A percentile compares a stretch with the other conserved stretches of the same genome.
These are phyloP conservation scores for Cystobasidium sp. DNA, from an alignment of 1,284 basidiomycete species.

Conservation along the genomic window DNA sequence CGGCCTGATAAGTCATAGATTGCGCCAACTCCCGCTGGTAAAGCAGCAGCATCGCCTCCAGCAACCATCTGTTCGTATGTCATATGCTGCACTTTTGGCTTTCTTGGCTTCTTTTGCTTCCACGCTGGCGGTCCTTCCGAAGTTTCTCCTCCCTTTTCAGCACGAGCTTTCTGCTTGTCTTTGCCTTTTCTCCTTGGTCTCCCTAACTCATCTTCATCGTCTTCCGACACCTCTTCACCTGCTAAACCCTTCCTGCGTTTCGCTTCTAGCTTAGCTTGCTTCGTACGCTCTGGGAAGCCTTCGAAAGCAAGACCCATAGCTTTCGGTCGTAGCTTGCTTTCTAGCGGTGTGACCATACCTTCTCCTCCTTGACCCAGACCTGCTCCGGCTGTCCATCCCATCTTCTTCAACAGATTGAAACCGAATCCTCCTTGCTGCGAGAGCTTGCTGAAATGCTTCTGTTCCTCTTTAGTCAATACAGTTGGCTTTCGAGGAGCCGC, in stretches of 20 bases:
- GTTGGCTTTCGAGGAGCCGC: slow-evolving; percentile 55
- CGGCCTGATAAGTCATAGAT: slow-evolving; percentile 83
- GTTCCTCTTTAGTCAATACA: slow-evolving; percentile 68
- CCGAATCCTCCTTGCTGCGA: slow-evolving; percentile 68
- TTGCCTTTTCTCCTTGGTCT: slow-evolving; percentile 55
- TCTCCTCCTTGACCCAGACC: slow-evolving; percentile 79
- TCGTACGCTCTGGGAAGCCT: slow-evolving; percentile 85
- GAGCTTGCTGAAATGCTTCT: slow-evolving; percentile 77
- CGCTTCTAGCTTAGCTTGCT: slow-evolving; percentile 81
- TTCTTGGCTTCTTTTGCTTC: slow-evolving; percentile 66
- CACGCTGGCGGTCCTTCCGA: slow-evolving; percentile 63
- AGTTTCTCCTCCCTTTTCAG: slow-evolving; percentile 56
- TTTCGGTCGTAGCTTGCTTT: slow-evolving; percentile 78
- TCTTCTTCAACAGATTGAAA: slow-evolving; percentile 85
- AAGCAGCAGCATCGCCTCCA: slow-evolving; percentile 57
- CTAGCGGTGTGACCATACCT: slow-evolving; percentile 86
- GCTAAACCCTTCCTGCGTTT: slow-evolving; percentile 25
- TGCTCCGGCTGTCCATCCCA: slow-evolving; percentile 87
- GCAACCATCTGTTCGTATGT: slow-evolving; percentile 86
- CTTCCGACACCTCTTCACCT: slow-evolving; percentile 46
- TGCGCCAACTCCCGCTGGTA: slow-evolving; percentile 69
- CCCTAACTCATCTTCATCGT: slow-evolving; percentile 51
- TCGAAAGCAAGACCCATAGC: slow-evolving; percentile 80
- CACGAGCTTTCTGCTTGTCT: slow-evolving; percentile 63
- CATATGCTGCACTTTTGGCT: slow-evolving; percentile 84